Base-by-base conservation (phyloP, 2,329 filamentous ascomycete species). In the Drechslerella coelobrocha region DNA sequence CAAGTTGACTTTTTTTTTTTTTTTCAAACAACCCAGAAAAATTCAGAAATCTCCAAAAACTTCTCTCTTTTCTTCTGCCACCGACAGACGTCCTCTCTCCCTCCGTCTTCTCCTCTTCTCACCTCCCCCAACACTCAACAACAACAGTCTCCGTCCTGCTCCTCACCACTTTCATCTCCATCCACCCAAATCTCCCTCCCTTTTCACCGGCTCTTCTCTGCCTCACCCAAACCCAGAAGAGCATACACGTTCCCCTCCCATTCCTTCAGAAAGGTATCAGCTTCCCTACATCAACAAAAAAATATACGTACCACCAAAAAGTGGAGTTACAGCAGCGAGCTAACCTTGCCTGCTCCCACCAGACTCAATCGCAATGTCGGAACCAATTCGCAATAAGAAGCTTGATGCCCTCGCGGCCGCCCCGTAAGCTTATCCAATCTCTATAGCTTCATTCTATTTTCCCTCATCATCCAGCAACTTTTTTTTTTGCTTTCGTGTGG, bases 351-450 rank as follows among this genome's bases (percentile, higher is more conserved):
- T 51, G 48, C 54, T 50, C 59, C 37, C 27, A 6, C 8, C 8
- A 41, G 14, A 27, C 17, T 7, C 19, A 31, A 23, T 57, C 66
- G 57, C 72, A 51, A 88, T 88, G 86, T 87, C 86, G 79, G 86
- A 88, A 78, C 86, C 86, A 76, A 88, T 87, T 79, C 85, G 84
- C 79, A 88, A 87, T 79, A 87, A 86, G 81, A 86, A 85, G 80
- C 79, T 83, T 74, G 84, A 86, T 77, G 63, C 72, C 68, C 81
- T 83, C 75, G 82, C 83, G 75, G 82, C 84, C 74, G 86, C 86
- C 74, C 86, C 86, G 86, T 88, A 83, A 82, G 85, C 75, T 76
- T 75, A 75, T 61, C 73, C 73, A 74, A 72, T 73, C 74, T 66
- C 60, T 72, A 55, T 61, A 68, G 75, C n/a, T 14, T 76, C 76